A percentile compares a stretch with the other conserved stretches of the same genome.
phyloP scores from a whole-genome alignment of 192 early-diverging fungal species.

The Spinellus fusiger region DNA sequence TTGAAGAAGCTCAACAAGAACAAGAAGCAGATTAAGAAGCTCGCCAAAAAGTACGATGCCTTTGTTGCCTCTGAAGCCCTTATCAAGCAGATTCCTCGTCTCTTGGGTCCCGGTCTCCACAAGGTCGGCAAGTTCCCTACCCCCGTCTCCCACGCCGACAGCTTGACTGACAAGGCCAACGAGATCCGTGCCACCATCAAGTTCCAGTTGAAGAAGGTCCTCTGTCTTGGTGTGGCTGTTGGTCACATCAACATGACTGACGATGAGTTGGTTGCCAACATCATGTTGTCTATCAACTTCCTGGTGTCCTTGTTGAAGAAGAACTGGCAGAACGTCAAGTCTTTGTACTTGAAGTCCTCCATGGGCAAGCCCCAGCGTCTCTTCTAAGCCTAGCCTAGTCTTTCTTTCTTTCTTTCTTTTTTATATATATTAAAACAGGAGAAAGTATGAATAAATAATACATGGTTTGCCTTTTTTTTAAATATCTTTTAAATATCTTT shows the following conservation, averaged over 20 bases:
- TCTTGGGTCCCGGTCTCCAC: slow-evolving; percentile 96
- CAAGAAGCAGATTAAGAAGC: slow-evolving; percentile 99
- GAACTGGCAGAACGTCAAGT: slow-evolving; percentile 99
- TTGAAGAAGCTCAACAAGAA: slow-evolving; percentile 99
- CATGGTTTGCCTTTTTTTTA: too few species aligned
- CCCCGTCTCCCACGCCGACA: slow-evolving; percentile 85
- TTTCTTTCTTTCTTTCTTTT: not conserved
- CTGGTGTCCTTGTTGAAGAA: slow-evolving; percentile 96
- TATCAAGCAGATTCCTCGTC: slow-evolving; percentile 99
- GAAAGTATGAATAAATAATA: not conserved
- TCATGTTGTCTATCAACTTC: slow-evolving; percentile 98
- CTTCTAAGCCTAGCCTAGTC: slow-evolving; percentile 52
- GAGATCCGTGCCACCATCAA: slow-evolving; percentile 97
- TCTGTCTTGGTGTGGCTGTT: slow-evolving; percentile 95
- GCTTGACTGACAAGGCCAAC: slow-evolving; percentile 79
- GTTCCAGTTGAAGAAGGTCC: slow-evolving; percentile 99
- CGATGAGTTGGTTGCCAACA: slow-evolving; percentile 93
- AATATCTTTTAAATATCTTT: too few species aligned
- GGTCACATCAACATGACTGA: slow-evolving; percentile 93
- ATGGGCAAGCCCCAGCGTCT: slow-evolving; percentile 94
- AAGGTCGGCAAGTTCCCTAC: slow-evolving; percentile 99
- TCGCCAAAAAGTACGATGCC: slow-evolving; percentile 97
- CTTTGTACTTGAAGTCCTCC: slow-evolving; percentile 94
- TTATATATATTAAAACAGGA: not conserved
- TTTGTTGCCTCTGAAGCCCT: slow-evolving; percentile 95